These are phyloP conservation scores for Daldinia decipiens DNA, from an alignment of 495 filamentous ascomycete genomes.

Conservation along the genomic window DNA sequence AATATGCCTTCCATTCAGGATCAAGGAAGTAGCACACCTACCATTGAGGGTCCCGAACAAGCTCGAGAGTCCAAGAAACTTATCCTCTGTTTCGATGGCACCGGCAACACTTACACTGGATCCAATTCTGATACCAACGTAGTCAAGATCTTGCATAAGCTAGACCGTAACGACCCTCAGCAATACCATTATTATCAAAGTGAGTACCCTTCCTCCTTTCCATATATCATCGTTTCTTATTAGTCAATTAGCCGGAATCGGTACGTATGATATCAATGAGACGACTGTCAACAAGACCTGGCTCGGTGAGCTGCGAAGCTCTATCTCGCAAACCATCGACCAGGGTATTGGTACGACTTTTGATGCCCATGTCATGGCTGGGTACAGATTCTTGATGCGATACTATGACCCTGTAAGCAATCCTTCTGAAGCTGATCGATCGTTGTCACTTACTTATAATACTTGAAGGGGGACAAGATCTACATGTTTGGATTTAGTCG, in stretches of 20 bases:
- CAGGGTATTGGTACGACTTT: conserved; percentile 50
- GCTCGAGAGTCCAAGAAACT: conserved; percentile 47
- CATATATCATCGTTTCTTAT: too few species aligned
- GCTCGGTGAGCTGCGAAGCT: too few species aligned
- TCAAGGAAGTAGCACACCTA: too few species aligned
- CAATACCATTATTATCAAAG: conserved; percentile 43
- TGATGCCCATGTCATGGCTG: conserved; percentile 57
- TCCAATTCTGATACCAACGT: conserved; percentile 56
- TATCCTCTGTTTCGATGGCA: conserved; percentile 60
- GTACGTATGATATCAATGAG: too few species aligned
- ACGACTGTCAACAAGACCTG: too few species aligned
- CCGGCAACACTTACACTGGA: conserved; percentile 56
- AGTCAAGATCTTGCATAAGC: conserved; percentile 55
- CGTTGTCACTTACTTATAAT: conserved; percentile 16
- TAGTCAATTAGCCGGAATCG: too few species aligned
- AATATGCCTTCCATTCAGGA: too few species aligned
- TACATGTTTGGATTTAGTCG: conserved; percentile 63
- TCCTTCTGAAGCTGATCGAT: too few species aligned
- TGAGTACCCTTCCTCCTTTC: too few species aligned
- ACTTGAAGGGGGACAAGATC: conserved; percentile 51
- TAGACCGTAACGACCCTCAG: conserved; percentile 48
- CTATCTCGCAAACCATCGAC: too few species aligned
- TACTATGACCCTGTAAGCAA: conserved; percentile 49
- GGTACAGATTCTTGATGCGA: conserved; percentile 61
- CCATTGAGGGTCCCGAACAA: too few species aligned